A percentile compares a stretch with the other conserved stretches of the same genome.
These are phyloP conservation scores for Alternaria consortialis DNA, from an alignment of 2,329 filamentous ascomycete genomes.

Conservation along the genomic window DNA sequence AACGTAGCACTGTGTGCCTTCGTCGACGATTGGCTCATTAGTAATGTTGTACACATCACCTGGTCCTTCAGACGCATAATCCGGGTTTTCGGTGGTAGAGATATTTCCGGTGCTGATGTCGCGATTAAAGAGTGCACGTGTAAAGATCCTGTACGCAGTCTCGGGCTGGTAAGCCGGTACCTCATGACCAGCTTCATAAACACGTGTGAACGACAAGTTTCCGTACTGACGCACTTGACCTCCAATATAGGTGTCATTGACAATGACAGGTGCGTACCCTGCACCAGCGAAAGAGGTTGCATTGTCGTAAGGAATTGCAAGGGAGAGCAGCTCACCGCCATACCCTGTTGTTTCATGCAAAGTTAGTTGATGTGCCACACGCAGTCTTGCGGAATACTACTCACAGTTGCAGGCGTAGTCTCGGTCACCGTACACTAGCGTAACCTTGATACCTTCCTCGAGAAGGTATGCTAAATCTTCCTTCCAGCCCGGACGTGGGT, in stretches of 20 bases:
- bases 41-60: slow-evolving; percentile 56
- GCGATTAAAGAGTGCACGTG: slow-evolving; percentile 60
- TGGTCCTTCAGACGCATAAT: slow-evolving; percentile 46
- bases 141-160: slow-evolving; percentile 63
- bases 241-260: slow-evolving; percentile 73
- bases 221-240: slow-evolving; percentile 80
- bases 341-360: slow-evolving; percentile 50
- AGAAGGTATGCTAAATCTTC: slow-evolving; percentile 63
- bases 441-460: slow-evolving; percentile 54
- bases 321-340: slow-evolving; percentile 77
- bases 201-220: slow-evolving; percentile 65
- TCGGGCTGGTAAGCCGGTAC: slow-evolving; percentile 59
- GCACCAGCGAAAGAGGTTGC: slow-evolving; percentile 67
- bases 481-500: slow-evolving; percentile 58
- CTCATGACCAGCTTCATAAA: slow-evolving; percentile 64
- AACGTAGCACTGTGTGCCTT: slow-evolving; percentile 50
- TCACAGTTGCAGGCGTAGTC: slow-evolving; percentile 63
- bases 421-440: slow-evolving; percentile 44
- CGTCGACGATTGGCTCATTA: slow-evolving; percentile 54
- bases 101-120: slow-evolving; percentile 65
- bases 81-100: slow-evolving; percentile 53
- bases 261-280: slow-evolving; percentile 76
- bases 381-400: not conserved
- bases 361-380: not conserved
- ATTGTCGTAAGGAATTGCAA: slow-evolving; percentile 63